Evolutionary conservation across 805 yeast genomes (phyloP).

Genomic region (Naumovozyma castellii): DNA sequence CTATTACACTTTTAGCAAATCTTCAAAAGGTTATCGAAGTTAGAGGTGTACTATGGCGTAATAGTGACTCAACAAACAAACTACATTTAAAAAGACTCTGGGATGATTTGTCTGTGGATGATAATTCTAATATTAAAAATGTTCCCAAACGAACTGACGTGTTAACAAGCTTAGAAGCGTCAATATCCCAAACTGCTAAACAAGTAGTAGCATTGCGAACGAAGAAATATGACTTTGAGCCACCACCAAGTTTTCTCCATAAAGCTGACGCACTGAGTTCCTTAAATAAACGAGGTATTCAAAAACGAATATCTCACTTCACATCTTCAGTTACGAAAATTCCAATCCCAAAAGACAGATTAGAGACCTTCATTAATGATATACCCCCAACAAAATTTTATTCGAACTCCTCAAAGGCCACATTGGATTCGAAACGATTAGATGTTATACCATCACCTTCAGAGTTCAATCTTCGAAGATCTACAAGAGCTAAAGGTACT

Average conservation of each 20-base stretch:
- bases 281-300: neutral
- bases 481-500: conserved; percentile 3
- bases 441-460: neutral
- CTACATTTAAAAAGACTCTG: conserved; percentile 1
- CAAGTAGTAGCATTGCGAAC: neutral
- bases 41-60: conserved; percentile 6
- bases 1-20: conserved; percentile 1
- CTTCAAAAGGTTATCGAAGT: neutral
- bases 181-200: neutral
- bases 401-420: neutral
- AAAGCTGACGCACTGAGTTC: neutral
- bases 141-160: neutral
- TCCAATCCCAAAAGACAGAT: neutral
- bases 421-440: neutral
- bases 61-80: neutral
- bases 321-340: neutral
- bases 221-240: neutral
- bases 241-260: neutral
- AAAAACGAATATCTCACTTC: neutral
- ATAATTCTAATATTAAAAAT: neutral
- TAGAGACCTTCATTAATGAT: no score
- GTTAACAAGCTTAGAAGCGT: neutral
- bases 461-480: conserved; percentile 3
- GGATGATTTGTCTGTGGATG: neutral
- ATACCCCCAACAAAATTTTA: neutral